phyloP scores from a whole-genome alignment of 1,139 yeast species.

The Hansenula lynferdii region DNA sequence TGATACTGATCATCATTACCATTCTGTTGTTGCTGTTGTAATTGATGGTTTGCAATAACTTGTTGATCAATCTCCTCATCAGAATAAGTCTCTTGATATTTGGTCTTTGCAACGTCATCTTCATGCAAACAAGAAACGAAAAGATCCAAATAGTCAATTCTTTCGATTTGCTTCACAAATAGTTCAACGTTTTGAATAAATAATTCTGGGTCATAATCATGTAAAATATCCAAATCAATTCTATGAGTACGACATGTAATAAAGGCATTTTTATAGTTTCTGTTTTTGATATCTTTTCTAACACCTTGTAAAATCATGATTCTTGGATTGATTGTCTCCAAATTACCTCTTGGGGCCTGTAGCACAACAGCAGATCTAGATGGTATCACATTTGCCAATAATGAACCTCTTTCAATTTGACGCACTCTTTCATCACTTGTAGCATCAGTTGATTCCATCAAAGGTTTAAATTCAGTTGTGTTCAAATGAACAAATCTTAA shows the following conservation, averaged over 20 bases:
- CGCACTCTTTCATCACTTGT: conserved; percentile 76
- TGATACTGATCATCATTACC: conserved; percentile 18
- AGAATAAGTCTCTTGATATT: conserved; percentile 67
- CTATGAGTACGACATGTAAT: conserved; percentile 84
- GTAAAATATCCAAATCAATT: conserved; percentile 82
- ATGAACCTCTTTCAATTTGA: conserved; percentile 86
- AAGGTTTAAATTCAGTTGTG: conserved; percentile 32
- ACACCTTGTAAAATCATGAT: conserved; percentile 87
- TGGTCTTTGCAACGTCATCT: conserved; percentile 80
- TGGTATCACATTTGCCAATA: conserved; percentile 76
- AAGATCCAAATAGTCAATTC: conserved; percentile 75
- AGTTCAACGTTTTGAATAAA: conserved; percentile 59
- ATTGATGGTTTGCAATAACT: conserved; percentile 20
- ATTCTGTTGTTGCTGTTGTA: conserved; percentile 23
- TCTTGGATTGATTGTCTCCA: conserved; percentile 92
- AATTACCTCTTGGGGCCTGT: conserved; percentile 94
- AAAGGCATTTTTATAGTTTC: conserved; percentile 68
- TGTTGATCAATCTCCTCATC: conserved; percentile 29
- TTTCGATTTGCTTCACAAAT: conserved; percentile 69
- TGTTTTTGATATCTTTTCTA: conserved; percentile 55
- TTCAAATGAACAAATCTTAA: conserved; percentile 78
- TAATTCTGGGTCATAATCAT: conserved; percentile 76
- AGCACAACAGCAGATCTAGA: conserved; percentile 77
- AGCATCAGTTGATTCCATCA: conserved; percentile 30
- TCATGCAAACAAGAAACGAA: conserved; percentile 83